Conservation (phyloP, 2,329 filamentous ascomycete genomes). For the Ustilaginoidea virens region DNA sequence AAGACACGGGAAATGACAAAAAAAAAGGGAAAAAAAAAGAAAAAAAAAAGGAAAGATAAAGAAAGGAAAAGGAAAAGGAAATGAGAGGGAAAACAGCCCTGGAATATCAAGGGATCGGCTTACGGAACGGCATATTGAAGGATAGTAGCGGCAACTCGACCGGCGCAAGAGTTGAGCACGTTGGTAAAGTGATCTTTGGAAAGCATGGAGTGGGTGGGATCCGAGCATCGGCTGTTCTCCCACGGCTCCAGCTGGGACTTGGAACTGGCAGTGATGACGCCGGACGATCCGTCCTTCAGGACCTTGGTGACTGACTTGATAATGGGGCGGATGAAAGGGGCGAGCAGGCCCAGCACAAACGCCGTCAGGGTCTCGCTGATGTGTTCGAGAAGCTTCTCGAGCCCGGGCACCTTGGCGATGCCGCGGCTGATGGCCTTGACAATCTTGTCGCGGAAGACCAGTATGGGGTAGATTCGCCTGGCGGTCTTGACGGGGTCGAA, state of each 20-base stretch:
- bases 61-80: background rate
- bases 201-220: constrained; percentile 71
- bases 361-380: constrained; percentile 87
- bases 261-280: constrained; percentile 50
- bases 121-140: constrained; percentile 75
- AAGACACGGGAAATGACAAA: too few relatives aligned
- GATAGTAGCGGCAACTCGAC: constrained; percentile 56
- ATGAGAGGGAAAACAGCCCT: background rate
- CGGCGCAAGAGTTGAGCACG: constrained; percentile 61
- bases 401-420: constrained; percentile 81
- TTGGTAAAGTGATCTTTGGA: constrained; percentile 79
- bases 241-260: constrained; percentile 67
- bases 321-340: constrained; percentile 83
- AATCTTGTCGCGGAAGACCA: constrained; percentile 86
- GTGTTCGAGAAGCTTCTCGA: constrained; percentile 81
- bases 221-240: constrained; percentile 58
- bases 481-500: constrained; percentile 69
- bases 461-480: constrained; percentile 81
- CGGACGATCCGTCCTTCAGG: constrained; percentile 72
- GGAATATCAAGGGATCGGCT: too few relatives aligned
- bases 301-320: constrained; percentile 75
- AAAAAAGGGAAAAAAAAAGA: too few relatives aligned
- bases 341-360: constrained; percentile 79
- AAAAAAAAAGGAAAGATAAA: background rate
- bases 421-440: constrained; percentile 73